Percentiles rank a stretch among this genome's conserved stretches.
Evolutionary conservation across 2,329 filamentous ascomycete species (phyloP).

Genomic region (Ophiocordyceps camponoti-floridani): DNA sequence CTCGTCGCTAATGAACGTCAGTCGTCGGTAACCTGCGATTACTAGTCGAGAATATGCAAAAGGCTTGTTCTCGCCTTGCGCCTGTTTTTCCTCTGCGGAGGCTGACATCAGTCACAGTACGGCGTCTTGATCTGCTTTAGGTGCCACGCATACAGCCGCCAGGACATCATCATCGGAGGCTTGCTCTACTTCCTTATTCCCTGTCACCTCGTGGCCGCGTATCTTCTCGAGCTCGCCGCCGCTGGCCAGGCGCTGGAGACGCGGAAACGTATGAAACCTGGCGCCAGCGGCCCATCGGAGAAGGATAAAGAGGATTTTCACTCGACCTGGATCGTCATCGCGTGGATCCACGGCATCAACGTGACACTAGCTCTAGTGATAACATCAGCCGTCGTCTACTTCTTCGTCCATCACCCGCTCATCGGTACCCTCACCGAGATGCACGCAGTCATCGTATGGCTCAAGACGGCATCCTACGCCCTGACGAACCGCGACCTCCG

Average conservation of each 20-base stretch:
- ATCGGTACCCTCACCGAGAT: constrained; percentile 83
- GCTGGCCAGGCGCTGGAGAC: constrained; percentile 59
- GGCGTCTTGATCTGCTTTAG: constrained; percentile 83
- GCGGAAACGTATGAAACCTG: constrained; percentile 34
- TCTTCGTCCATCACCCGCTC: constrained; percentile 76
- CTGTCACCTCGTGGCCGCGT: constrained; percentile 78
- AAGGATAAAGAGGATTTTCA: constrained; percentile 50
- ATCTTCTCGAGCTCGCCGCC: constrained; percentile 72
- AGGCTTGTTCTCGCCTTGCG: constrained; percentile 30
- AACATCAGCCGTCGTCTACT: constrained; percentile 77
- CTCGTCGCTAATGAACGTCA: constrained; percentile 15
- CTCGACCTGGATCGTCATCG: constrained; percentile 62
- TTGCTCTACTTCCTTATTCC: constrained; percentile 76
- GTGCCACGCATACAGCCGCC: constrained; percentile 70
- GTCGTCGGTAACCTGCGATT: constrained; percentile 86
- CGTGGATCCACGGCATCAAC: constrained; percentile 67
- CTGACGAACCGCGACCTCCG: constrained; percentile 92
- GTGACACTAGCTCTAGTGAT: constrained; percentile 64
- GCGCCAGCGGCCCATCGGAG: constrained; percentile 28
- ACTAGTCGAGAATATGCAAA: constrained; percentile 93
- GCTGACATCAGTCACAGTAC: constrained; percentile 42
- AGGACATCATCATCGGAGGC: constrained; percentile 59
- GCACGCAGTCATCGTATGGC: constrained; percentile 87
- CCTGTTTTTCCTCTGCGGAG: background rate
- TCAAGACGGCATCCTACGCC: constrained; percentile 91